These are phyloP conservation scores for Globisporangium recalcitrans DNA, from an alignment of 352 stramenopile species.

Conservation along the genomic window DNA sequence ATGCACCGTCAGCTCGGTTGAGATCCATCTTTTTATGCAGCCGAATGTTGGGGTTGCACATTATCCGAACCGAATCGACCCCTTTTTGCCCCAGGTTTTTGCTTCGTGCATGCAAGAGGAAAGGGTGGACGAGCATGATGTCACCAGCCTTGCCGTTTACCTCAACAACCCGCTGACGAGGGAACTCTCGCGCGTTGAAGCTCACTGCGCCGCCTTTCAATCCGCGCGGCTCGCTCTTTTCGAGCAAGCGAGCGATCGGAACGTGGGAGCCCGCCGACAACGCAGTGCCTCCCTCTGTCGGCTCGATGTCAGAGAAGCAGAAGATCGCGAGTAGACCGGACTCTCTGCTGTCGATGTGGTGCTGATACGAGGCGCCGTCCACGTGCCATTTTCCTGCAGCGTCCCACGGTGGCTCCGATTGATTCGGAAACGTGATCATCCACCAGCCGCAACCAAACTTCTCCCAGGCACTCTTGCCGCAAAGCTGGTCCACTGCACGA, in stretches of 20 bases:
- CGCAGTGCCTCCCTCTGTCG: slow-evolving; percentile 59
- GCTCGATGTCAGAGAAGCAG: slow-evolving; percentile 67
- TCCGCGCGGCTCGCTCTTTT: slow-evolving; percentile 41
- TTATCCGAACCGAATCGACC: slow-evolving; percentile 56
- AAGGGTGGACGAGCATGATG: slow-evolving; percentile 77
- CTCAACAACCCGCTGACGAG: slow-evolving; percentile 42
- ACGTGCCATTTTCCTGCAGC: slow-evolving; percentile 79
- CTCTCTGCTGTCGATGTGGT: slow-evolving; percentile 63
- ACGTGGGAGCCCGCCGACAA: slow-evolving; percentile 64
- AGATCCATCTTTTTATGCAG: slow-evolving; percentile 47
- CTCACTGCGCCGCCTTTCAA: slow-evolving; percentile 57
- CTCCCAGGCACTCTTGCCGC: slow-evolving; percentile 53
- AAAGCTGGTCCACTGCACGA: slow-evolving; percentile 63
- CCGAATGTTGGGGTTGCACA: slow-evolving; percentile 63
- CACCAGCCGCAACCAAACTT: slow-evolving; percentile 79
- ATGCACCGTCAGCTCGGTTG: slow-evolving; percentile 23
- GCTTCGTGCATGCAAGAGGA: slow-evolving; percentile 71
- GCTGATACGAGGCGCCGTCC: slow-evolving; percentile 69
- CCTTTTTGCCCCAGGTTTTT: slow-evolving; percentile 57
- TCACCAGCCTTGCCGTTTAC: slow-evolving; percentile 64
- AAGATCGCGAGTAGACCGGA: slow-evolving; percentile 78
- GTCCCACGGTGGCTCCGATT: slow-evolving; percentile 44
- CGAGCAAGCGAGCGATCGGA: slow-evolving; percentile 46
- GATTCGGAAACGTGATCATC: slow-evolving; percentile 76
- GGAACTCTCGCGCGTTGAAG: slow-evolving; percentile 31